Percentiles rank a stretch among this genome's conserved stretches.
These are phyloP conservation scores for Suillus hirtellus DNA, from an alignment of 768 basidiomycete species.

Conservation along the genomic window DNA sequence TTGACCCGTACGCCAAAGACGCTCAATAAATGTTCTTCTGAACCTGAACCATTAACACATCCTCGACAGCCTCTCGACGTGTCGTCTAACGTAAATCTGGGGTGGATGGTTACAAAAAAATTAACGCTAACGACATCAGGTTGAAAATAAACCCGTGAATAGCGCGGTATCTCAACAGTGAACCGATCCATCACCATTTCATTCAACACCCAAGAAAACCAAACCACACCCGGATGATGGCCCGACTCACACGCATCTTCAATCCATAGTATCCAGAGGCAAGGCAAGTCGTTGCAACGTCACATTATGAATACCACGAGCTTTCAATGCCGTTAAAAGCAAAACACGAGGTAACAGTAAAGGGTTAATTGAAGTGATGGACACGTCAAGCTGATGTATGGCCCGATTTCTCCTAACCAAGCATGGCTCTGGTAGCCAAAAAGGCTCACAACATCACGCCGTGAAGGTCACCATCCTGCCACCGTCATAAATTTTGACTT, in stretches of 20 bases:
- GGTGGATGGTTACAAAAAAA: not conserved
- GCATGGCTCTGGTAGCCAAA: not conserved
- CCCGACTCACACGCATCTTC: not conserved
- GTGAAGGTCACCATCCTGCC: not conserved
- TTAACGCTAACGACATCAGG: not conserved
- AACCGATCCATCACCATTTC: not conserved
- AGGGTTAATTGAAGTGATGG: slow-evolving; percentile 1
- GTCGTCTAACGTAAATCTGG: slow-evolving; percentile 8
- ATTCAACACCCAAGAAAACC: not conserved
- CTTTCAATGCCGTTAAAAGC: slow-evolving; percentile 2
- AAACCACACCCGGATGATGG: not conserved
- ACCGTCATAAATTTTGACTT: not conserved
- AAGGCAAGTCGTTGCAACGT: slow-evolving; percentile 2
- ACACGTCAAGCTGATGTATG: slow-evolving; percentile 1
- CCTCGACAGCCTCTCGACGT: not conserved
- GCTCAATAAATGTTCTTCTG: slow-evolving; percentile 1
- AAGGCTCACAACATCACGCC: not conserved
- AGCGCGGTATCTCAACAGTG: not conserved
- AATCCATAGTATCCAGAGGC: not conserved
- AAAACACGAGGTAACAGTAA: not conserved
- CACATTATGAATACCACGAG: not conserved
- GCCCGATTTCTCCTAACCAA: not conserved
- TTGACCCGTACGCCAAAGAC: not conserved
- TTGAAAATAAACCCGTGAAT: not conserved
- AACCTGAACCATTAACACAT: slow-evolving; percentile 5